Conservation (phyloP, 352 stramenopile species). For the Globisporangium radiosum region DNA sequence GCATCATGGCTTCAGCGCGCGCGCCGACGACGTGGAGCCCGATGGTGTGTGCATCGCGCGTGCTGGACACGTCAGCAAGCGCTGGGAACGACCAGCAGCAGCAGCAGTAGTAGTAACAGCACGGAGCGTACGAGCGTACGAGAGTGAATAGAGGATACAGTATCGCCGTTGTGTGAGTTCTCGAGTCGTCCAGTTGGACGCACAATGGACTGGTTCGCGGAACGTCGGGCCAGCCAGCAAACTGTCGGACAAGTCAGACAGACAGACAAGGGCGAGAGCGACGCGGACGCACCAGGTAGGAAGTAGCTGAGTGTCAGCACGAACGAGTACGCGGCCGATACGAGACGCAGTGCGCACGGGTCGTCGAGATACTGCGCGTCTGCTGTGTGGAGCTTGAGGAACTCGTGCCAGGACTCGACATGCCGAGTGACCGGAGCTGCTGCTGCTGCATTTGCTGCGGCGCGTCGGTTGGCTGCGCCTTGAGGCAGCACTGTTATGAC, state of each 20-base stretch:
- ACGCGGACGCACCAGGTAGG: slow-evolving; percentile 17
- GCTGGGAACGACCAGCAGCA: background rate
- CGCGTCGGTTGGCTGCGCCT: background rate
- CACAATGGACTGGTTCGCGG: no score
- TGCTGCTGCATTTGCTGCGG: background rate
- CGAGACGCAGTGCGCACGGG: slow-evolving; percentile 28
- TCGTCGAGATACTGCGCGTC: slow-evolving; percentile 27
- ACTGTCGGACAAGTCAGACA: background rate
- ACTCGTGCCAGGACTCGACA: slow-evolving; percentile 32
- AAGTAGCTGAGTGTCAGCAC: slow-evolving; percentile 54
- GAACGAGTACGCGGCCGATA: slow-evolving; percentile 68
- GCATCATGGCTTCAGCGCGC: slow-evolving; percentile 70
- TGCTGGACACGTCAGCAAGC: background rate
- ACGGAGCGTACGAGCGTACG: background rate
- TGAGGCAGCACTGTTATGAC: slow-evolving; percentile 3
- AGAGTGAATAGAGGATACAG: background rate
- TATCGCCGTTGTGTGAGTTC: no score
- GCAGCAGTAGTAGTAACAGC: background rate
- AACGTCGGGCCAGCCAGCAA: no score
- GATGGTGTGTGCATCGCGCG: slow-evolving; percentile 5
- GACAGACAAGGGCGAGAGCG: background rate
- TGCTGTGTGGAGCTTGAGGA: slow-evolving; percentile 32
- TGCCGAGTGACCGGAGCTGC: background rate
- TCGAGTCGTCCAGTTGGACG: no score
- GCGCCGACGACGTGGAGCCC: slow-evolving; percentile 54